phyloP scores from a whole-genome alignment of 2,329 filamentous ascomycete genomes.

The Daldinia sp. region DNA sequence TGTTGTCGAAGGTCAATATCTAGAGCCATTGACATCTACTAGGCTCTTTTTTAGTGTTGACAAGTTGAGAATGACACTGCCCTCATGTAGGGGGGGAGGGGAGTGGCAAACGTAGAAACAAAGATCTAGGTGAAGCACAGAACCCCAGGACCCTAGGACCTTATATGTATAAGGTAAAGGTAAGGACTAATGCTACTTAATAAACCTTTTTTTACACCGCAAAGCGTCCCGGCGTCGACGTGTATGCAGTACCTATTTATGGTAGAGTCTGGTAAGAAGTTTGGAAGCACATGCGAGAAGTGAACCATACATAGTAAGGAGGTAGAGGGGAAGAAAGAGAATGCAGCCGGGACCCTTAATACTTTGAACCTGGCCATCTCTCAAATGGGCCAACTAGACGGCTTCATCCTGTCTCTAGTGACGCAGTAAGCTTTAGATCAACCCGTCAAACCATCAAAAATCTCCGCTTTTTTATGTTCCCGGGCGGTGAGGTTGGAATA shows the following conservation, averaged over 20 bases:
- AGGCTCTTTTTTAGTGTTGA: neutral
- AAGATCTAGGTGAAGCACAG: conserved; percentile 6
- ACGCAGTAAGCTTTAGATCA: conserved; percentile 28
- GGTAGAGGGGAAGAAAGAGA: conserved; percentile 9
- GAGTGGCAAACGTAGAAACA: conserved; percentile 7
- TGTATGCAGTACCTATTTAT: conserved; percentile 23
- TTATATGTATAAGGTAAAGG: neutral
- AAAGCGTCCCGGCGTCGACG: conserved; percentile 12
- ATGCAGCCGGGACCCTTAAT: conserved; percentile 27
- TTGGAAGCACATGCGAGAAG: conserved; percentile 25
- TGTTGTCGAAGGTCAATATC: conserved; percentile 34
- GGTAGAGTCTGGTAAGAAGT: conserved; percentile 32
- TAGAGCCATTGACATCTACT: conserved; percentile 41
- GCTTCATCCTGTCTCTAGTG: conserved; percentile 12
- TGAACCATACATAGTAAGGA: neutral
- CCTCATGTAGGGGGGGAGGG: neutral
- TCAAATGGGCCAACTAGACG: conserved; percentile 1
- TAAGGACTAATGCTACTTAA: conserved; percentile 15
- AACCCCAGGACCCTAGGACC: neutral
- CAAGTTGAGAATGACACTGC: conserved; percentile 20
- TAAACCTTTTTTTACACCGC: conserved; percentile 18
- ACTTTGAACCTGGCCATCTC: conserved; percentile 5
- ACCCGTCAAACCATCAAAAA: conserved; percentile 13
- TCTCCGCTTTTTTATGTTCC: conserved; percentile 34
- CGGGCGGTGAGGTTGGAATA: conserved; percentile 39